Evolutionary conservation across 2,329 filamentous ascomycete genomes (phyloP), one percentile per base, ranked within the genome.

Genomic region (Neoarthrinium moseri): DNA sequence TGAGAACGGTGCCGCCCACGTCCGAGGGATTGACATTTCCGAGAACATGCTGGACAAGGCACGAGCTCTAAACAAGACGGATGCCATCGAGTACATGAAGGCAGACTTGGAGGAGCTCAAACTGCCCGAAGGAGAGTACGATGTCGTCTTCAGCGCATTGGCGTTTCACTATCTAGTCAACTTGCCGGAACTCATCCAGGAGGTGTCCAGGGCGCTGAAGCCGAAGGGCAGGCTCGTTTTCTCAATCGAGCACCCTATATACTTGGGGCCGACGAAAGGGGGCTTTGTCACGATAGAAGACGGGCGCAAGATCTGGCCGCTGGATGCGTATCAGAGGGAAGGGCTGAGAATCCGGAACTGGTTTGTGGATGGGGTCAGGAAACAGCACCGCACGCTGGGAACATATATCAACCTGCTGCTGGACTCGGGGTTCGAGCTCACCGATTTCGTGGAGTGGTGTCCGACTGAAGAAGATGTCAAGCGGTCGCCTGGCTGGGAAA

Each of bases 161-260:
- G 56, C 65, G 11, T 62, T 73, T 39, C 69, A 74, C 53, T 73
- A 72, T 48, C 53, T 72, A 11, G 54, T 53, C 27, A 57, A 66
- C 47, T 52, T 72, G 6, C 45, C 45, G 5, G 42, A 50, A 17
- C 54, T 73, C 8, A 54, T 70, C 17, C 39, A 39, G 3, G 52
- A 66, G 47, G 57, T 71, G 8, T 54, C 60, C 27, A 41, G 52
- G 13, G 55, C 58, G 21, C 56, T 73, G 22, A 59, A 57, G 36
- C 60, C 64, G 4, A 62, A 62, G 5, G 67, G 67, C 3, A 50
- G 51, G 6, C 56, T 73, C 20, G 67, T 74, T 7, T 75, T 74
- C 52, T 71, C 71, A 0, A 64, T 74, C 32, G 73, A 76, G 53
- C 73, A 77, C 47, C 72, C 73, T 1, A 65, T 75, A 39, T 67